phyloP scores from a whole-genome alignment of 805 yeast genomes.

The Teunomyces tritomae region DNA sequence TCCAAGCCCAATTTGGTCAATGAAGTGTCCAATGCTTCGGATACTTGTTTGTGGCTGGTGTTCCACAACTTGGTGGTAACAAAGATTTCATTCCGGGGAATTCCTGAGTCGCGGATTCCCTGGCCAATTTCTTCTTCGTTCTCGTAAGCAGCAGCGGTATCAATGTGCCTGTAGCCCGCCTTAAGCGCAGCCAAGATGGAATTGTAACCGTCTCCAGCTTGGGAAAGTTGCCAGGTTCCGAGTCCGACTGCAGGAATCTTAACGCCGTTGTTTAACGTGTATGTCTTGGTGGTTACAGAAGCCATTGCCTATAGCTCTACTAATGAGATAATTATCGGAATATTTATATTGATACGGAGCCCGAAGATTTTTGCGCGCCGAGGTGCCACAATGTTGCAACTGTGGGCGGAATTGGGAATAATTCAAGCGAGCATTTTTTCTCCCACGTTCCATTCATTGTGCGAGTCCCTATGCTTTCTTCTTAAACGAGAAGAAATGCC shows the following conservation, averaged over 20 bases:
- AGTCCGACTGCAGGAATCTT: conserved; percentile 66
- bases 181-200: conserved; percentile 62
- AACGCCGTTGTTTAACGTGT: conserved; percentile 60
- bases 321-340: too few species aligned
- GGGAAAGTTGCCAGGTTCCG: conserved; percentile 63
- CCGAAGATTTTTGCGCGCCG: too few species aligned
- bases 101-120: conserved; percentile 52
- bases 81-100: conserved; percentile 63
- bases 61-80: conserved; percentile 72
- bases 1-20: conserved; percentile 63
- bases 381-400: too few species aligned
- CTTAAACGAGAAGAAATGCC: conserved; percentile 2
- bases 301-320: not conserved
- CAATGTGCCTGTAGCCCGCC: conserved; percentile 74
- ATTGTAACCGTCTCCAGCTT: conserved; percentile 50
- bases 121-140: conserved; percentile 66
- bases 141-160: conserved; percentile 67
- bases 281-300: conserved; percentile 10
- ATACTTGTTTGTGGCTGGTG: conserved; percentile 51
- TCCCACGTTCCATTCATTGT: too few species aligned
- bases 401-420: not conserved
- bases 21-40: conserved; percentile 53
- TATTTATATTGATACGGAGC: too few species aligned
- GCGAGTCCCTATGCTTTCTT: not conserved
- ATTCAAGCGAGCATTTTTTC: too few species aligned